A percentile compares a stretch with the other conserved stretches of the same genome.
These are phyloP conservation scores for Rosa multiflora DNA, from an alignment of 306 rosid species.

Conservation along the genomic window DNA sequence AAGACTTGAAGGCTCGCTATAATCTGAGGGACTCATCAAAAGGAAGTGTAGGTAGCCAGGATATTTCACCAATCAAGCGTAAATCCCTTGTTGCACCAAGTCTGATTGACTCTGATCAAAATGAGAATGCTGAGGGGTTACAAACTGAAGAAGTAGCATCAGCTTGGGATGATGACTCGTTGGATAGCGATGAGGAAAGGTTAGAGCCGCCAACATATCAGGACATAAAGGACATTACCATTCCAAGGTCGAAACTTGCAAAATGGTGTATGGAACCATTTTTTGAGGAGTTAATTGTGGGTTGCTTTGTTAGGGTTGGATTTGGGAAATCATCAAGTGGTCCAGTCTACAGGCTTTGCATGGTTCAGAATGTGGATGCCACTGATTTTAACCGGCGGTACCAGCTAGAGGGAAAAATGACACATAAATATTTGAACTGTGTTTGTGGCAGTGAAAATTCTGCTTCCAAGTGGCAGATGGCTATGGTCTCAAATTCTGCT, in stretches of 20 bases:
- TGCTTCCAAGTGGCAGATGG: slow-evolving; percentile 49
- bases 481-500: slow-evolving; percentile 56
- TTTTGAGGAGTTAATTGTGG: slow-evolving; percentile 61
- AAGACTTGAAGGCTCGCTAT: slow-evolving; percentile 24
- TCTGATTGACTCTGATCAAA: slow-evolving; percentile 45
- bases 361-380: slow-evolving; percentile 49
- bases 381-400: slow-evolving; percentile 35
- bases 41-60: slow-evolving; percentile 27
- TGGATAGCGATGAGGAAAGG: slow-evolving; percentile 45
- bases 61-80: slow-evolving; percentile 15
- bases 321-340: slow-evolving; percentile 43
- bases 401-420: slow-evolving; percentile 51
- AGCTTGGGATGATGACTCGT: slow-evolving; percentile 30
- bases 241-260: slow-evolving; percentile 57
- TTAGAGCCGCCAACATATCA: slow-evolving; percentile 47
- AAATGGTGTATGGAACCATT: slow-evolving; percentile 69
- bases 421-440: slow-evolving; percentile 56
- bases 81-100: slow-evolving; percentile 18
- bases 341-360: slow-evolving; percentile 59
- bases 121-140: slow-evolving; percentile 33
- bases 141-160: slow-evolving; percentile 51
- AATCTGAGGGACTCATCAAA: slow-evolving; percentile 15
- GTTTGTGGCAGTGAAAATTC: slow-evolving; percentile 59
- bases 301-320: slow-evolving; percentile 70
- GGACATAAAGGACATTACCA: slow-evolving; percentile 52